These are phyloP conservation scores for Trametes gibbosa DNA, from an alignment of 768 basidiomycete species.

Conservation along the genomic window DNA sequence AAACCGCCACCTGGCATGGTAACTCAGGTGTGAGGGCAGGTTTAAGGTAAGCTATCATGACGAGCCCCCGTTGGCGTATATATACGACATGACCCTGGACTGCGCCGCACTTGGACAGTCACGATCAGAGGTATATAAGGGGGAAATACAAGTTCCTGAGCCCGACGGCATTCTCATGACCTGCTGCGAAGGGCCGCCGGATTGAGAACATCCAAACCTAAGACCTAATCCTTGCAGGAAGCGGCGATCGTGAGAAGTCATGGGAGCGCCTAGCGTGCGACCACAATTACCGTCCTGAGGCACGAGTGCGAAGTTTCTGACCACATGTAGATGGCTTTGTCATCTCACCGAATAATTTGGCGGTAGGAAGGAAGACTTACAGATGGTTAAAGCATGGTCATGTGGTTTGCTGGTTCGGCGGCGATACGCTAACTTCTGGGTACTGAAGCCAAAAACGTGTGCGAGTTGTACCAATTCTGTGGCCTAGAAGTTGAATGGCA, in stretches of 20 bases:
- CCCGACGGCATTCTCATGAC: background rate
- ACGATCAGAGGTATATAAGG: background rate
- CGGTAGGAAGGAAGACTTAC: no score
- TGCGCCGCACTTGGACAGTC: background rate
- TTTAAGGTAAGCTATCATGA: background rate
- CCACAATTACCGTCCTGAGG: no score
- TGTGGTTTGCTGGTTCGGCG: no score
- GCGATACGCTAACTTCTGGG: no score
- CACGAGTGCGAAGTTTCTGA: no score
- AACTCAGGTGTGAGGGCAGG: background rate
- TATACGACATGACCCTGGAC: background rate
- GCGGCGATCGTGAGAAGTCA: background rate
- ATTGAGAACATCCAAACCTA: background rate
- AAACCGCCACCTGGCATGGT: slow-evolving; percentile 3
- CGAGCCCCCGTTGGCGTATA: background rate
- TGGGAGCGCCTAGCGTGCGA: background rate
- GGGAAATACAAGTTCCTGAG: background rate
- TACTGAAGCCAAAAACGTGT: no score
- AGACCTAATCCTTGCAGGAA: background rate
- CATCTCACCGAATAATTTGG: no score
- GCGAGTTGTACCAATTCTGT: no score
- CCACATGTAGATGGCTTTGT: no score
- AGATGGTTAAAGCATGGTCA: no score
- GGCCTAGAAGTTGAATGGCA: no score
- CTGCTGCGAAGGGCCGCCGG: background rate